Conservation (phyloP, 208 protist species). For the Wallacemonas sp. region DNA sequence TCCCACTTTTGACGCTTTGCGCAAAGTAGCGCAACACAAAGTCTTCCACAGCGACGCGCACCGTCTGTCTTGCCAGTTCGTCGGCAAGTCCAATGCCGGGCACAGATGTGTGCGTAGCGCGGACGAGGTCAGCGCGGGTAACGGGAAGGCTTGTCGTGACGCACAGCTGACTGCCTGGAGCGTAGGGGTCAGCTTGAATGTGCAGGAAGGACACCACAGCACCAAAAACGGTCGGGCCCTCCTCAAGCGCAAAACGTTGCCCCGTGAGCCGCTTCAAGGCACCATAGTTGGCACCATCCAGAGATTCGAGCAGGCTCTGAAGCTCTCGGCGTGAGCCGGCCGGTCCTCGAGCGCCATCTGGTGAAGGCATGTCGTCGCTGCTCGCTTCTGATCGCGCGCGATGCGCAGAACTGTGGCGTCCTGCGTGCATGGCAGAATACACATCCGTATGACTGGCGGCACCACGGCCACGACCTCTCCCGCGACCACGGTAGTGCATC, state of each 20-base stretch:
- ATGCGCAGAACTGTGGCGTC: too few species aligned
- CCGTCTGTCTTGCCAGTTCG: not conserved
- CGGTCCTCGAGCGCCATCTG: not conserved
- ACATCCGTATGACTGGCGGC: too few species aligned
- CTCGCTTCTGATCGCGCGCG: not conserved
- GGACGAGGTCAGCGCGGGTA: constrained; percentile 20
- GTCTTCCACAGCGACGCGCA: constrained; percentile 43
- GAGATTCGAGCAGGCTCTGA: constrained; percentile 15
- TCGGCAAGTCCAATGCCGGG: not conserved
- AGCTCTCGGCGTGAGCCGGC: not conserved
- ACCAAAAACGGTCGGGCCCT: not conserved
- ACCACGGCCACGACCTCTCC: not conserved
- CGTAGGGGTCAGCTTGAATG: constrained; percentile 80
- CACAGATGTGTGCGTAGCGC: not conserved
- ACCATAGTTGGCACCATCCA: constrained; percentile 59
- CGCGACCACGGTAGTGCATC: too few species aligned
- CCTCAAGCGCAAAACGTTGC: constrained; percentile 31
- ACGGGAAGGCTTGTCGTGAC: constrained; percentile 43
- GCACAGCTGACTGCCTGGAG: constrained; percentile 64
- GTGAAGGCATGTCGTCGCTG: not conserved
- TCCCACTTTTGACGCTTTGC: constrained; percentile 1
- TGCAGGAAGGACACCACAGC: constrained; percentile 18
- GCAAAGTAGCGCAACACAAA: constrained; percentile 55
- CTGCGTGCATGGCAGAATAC: too few species aligned
- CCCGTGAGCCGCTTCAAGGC: constrained; percentile 54